Evolutionary conservation across 2,329 filamentous ascomycete genomes (phyloP).

Genomic region (Cytospora piceicola): DNA sequence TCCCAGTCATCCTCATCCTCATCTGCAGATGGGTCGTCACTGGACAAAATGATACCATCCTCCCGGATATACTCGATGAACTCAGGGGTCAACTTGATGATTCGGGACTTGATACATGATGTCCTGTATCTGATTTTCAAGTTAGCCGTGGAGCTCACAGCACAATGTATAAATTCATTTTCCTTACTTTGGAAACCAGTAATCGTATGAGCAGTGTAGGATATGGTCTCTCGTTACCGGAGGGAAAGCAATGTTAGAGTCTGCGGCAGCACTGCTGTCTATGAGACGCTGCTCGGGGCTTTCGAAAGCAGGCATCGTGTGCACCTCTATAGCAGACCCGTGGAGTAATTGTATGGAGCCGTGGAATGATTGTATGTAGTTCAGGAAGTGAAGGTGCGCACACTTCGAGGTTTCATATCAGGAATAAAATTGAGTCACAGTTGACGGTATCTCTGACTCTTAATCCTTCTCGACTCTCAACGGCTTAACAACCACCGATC

Average conservation of each 20-base stretch:
- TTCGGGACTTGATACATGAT: conserved; percentile 81
- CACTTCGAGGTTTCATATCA: neutral
- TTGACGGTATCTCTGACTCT: conserved; percentile 19
- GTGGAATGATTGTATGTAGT: neutral
- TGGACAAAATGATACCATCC: conserved; percentile 88
- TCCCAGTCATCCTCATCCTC: conserved; percentile 62
- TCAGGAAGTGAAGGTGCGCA: neutral
- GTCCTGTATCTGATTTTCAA: conserved; percentile 66
- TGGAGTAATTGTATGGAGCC: neutral
- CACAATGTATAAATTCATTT: neutral
- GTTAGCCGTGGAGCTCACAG: conserved; percentile 25
- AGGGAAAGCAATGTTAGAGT: conserved; percentile 67
- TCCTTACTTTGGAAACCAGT: conserved; percentile 78
- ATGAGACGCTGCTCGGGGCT: conserved; percentile 31
- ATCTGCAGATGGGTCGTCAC: conserved; percentile 52
- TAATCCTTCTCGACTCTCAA: neutral
- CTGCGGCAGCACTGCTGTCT: conserved; percentile 30
- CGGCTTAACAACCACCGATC: conserved; percentile 1
- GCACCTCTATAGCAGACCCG: neutral
- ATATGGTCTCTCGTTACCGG: conserved; percentile 86
- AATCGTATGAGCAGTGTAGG: conserved; percentile 90
- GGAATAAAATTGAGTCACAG: conserved; percentile 14
- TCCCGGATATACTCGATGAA: conserved; percentile 88
- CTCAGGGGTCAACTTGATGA: conserved; percentile 73
- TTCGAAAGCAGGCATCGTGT: conserved; percentile 41